Percentiles rank a stretch among this genome's conserved stretches.
These are phyloP conservation scores for Sarocladium oryzae DNA, from an alignment of 2,329 filamentous ascomycete genomes.

Conservation along the genomic window DNA sequence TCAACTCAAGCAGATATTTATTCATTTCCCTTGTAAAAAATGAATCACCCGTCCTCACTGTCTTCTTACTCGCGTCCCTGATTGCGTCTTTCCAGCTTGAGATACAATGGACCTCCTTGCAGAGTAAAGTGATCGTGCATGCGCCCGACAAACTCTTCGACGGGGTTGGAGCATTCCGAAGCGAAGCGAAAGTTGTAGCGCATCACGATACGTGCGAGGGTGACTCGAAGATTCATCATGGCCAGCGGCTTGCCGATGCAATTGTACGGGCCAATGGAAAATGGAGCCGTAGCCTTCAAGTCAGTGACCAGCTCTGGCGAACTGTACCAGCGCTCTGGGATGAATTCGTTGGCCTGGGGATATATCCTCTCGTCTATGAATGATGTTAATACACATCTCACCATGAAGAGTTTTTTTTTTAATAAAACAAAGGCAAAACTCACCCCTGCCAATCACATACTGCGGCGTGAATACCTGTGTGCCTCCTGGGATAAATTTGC, in stretches of 20 bases:
- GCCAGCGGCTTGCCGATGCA: constrained; percentile 10
- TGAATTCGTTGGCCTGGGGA: constrained; percentile 10
- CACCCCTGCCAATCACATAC: constrained; percentile 6
- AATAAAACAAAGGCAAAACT: no score
- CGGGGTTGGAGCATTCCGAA: background rate
- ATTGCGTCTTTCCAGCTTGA: background rate
- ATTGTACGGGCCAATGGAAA: constrained; percentile 3
- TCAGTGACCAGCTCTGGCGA: constrained; percentile 13
- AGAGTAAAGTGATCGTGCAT: constrained; percentile 7
- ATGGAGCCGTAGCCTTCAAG: constrained; percentile 6
- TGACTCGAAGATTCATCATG: background rate
- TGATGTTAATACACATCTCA: background rate
- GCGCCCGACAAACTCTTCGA: background rate
- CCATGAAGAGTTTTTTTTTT: background rate
- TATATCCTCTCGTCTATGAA: constrained; percentile 3
- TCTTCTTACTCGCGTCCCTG: no score
- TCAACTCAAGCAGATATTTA: no score
- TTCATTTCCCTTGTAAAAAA: no score
- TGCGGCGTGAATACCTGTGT: constrained; percentile 11
- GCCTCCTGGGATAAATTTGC: constrained; percentile 23
- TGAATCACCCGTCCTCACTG: no score
- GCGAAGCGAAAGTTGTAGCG: background rate
- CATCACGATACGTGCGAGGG: constrained; percentile 4
- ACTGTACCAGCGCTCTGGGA: constrained; percentile 15
- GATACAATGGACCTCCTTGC: constrained; percentile 1